These are phyloP conservation scores for Salix caprea DNA, from an alignment of 345 rosid species.

Conservation along the genomic window DNA sequence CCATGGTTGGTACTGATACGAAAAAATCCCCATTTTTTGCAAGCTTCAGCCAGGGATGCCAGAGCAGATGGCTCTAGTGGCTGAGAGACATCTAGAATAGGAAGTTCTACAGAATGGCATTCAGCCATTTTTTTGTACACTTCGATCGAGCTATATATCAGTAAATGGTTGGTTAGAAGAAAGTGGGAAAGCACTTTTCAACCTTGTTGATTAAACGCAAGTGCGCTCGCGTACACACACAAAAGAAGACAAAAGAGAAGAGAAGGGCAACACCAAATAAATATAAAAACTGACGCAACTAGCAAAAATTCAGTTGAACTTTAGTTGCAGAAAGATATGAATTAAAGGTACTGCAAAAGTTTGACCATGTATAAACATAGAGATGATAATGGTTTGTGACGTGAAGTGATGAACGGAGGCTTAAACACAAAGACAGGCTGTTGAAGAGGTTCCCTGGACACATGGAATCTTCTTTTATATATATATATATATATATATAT, in stretches of 20 bases:
- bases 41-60: constrained; percentile 25
- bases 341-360: background rate
- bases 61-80: constrained; percentile 20
- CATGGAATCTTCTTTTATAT: background rate
- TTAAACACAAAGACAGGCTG: constrained; percentile 18
- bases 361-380: background rate
- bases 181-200: background rate
- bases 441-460: background rate
- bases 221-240: no score
- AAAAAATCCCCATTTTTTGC: constrained; percentile 43
- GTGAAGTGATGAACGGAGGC: background rate
- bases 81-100: constrained; percentile 32
- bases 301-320: background rate
- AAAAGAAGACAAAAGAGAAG: background rate
- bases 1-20: constrained; percentile 38
- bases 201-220: background rate
- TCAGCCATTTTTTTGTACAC: constrained; percentile 11
- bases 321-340: background rate
- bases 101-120: constrained; percentile 28
- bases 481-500: no score
- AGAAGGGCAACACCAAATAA: background rate
- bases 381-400: background rate
- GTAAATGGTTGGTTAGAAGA: background rate
- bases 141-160: background rate
- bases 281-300: background rate